Evolutionary conservation across 352 stramenopile species (phyloP).

Genomic region (Globisporangium recalcitrans): DNA sequence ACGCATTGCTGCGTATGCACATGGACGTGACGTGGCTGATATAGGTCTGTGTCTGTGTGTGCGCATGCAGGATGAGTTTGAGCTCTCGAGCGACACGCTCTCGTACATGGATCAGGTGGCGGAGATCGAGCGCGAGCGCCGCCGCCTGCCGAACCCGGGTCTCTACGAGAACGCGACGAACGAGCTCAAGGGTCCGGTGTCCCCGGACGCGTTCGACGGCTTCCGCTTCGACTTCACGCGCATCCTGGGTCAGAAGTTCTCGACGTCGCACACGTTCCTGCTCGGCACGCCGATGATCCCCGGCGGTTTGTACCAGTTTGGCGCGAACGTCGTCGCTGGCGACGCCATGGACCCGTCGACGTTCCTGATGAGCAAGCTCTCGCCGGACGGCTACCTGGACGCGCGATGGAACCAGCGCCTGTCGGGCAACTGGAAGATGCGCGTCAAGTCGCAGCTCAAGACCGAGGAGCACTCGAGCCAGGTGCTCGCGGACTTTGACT

Average conservation of each 20-base stretch:
- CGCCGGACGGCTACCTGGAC: slow-evolving; percentile 77
- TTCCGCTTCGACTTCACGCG: slow-evolving; percentile 87
- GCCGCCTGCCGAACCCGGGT: slow-evolving; percentile 68
- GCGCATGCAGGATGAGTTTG: slow-evolving; percentile 10
- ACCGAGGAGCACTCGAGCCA: slow-evolving; percentile 74
- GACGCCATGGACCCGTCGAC: slow-evolving; percentile 76
- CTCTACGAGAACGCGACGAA: slow-evolving; percentile 83
- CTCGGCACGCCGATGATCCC: slow-evolving; percentile 81
- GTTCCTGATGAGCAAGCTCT: slow-evolving; percentile 86
- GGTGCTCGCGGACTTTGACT: slow-evolving; percentile 81
- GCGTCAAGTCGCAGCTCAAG: slow-evolving; percentile 82
- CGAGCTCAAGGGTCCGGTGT: slow-evolving; percentile 78
- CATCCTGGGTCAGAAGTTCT: slow-evolving; percentile 75
- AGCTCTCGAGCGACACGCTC: slow-evolving; percentile 41
- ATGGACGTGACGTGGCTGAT: background rate
- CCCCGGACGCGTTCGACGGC: slow-evolving; percentile 77
- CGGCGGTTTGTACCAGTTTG: slow-evolving; percentile 82
- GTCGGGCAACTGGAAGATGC: slow-evolving; percentile 75
- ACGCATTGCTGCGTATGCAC: background rate
- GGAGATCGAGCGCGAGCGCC: slow-evolving; percentile 71
- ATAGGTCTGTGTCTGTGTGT: background rate
- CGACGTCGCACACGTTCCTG: slow-evolving; percentile 80
- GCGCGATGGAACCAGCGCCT: slow-evolving; percentile 82
- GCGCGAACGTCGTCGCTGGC: slow-evolving; percentile 72
- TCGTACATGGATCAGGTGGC: slow-evolving; percentile 83